Evolutionary conservation across 257 asterid species (phyloP).

Genomic region (Salvia miltiorrhiza): DNA sequence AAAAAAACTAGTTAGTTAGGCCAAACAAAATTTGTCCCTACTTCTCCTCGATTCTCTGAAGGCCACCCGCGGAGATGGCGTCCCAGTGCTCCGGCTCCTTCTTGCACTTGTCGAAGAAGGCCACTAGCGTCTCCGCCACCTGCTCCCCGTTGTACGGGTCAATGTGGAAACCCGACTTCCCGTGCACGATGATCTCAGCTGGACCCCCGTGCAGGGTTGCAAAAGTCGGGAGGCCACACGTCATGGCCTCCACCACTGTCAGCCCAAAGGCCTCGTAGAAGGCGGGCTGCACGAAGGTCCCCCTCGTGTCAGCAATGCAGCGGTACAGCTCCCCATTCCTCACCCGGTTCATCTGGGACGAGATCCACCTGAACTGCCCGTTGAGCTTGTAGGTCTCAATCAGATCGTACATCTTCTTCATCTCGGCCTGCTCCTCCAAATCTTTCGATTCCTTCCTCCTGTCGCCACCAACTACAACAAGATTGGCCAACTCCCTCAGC

Average conservation of each 20-base stretch:
- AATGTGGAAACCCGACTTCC: slow-evolving; percentile 92
- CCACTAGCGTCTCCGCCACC: slow-evolving; percentile 59
- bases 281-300: slow-evolving; percentile 94
- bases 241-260: slow-evolving; percentile 98
- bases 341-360: slow-evolving; percentile 97
- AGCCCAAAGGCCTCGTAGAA: slow-evolving; percentile 94
- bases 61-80: slow-evolving; percentile 60
- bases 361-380: slow-evolving; percentile 95
- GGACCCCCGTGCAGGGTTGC: slow-evolving; percentile 92
- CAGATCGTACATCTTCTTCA: slow-evolving; percentile 85
- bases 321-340: slow-evolving; percentile 96
- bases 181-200: slow-evolving; percentile 86
- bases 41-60: slow-evolving; percentile 85
- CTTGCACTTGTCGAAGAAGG: slow-evolving; percentile 70
- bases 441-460: slow-evolving; percentile 88
- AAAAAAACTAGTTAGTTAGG: no score
- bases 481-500: slow-evolving; percentile 74
- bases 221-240: slow-evolving; percentile 91
- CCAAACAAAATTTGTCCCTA: not conserved
- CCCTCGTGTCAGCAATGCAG: slow-evolving; percentile 74
- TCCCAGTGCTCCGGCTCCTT: slow-evolving; percentile 78
- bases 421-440: slow-evolving; percentile 91
- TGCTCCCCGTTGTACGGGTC: slow-evolving; percentile 87
- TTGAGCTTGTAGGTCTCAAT: slow-evolving; percentile 66
- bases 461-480: slow-evolving; percentile 94